Evolutionary conservation across 305 asterid species (phyloP), one percentile per base, ranked within the genome.

Genomic region (Fraxinus angustifolia): DNA sequence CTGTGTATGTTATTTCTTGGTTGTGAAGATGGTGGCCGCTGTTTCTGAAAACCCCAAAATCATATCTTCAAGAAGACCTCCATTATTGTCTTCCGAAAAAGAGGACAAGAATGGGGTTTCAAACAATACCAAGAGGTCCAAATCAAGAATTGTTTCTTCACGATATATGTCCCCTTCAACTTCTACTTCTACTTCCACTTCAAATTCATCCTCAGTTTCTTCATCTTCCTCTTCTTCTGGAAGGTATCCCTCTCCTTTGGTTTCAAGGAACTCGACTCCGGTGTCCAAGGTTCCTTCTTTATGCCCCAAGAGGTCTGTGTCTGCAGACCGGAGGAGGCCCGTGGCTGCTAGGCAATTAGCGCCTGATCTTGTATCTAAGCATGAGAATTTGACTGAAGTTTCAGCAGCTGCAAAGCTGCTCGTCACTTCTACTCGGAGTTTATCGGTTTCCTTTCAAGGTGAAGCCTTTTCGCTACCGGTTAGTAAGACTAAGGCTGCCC

Each of bases 401-500:
- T 92, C 98, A 12, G 91, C 91, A 19, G 99, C 99, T 71, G 82
- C 97, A 0, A 92, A 90, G 90, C 87, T 90, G 56, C 91, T 95
- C 34, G 91, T 93, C 33, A 91, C 96, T 65, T 94, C 97, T 42
- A 91, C 94, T 62, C 82, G 98, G 87, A 91, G 99, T 84, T 87
- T 92, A 33, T 92, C 99, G 0, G 99, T 93, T 86, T 95, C 99
- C 6, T 95, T 93, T 81, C 99, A 92, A 83, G 99, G 99, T 70
- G 99, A 91, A 84, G 85, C 97, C 26, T 93, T 90, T 88, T 90
- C 97, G 0, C 85, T 94, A 73, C 99, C 98, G 19, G 83, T 92
- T 80, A 92, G 98, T 78, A 93, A 92, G 90, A 90, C 97, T 33
- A 95, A 92, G 87, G 90, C 84, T 16, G 83, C 97, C 70, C 97